Conservation (phyloP, 352 stramenopile species). For the Sclerospora graminicola region DNA sequence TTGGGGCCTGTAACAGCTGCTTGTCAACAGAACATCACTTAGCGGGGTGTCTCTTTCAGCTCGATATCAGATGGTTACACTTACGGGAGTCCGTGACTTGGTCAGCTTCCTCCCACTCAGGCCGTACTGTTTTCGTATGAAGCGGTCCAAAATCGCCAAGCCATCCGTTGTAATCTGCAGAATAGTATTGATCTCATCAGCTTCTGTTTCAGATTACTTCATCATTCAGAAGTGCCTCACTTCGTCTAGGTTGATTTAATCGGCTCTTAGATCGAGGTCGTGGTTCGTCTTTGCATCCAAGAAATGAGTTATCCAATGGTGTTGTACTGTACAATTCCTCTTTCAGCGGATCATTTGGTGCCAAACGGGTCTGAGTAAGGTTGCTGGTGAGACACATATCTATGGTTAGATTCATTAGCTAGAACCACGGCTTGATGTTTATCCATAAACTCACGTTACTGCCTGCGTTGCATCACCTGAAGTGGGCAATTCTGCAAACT, state of each 20-base stretch:
- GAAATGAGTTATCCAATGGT: constrained; percentile 34
- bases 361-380: not conserved
- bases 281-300: constrained; percentile 30
- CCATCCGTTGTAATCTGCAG: constrained; percentile 58
- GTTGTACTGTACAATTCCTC: constrained; percentile 55
- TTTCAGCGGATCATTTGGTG: constrained; percentile 29
- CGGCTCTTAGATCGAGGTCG: constrained; percentile 1
- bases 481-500: constrained; percentile 14
- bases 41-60: no score
- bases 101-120: constrained; percentile 28
- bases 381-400: not conserved
- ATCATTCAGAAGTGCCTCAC: constrained; percentile 3
- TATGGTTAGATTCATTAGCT: not conserved
- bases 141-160: constrained; percentile 60
- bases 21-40: not conserved
- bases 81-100: constrained; percentile 6
- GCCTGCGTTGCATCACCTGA: not conserved
- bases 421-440: not conserved
- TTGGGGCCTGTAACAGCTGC: constrained; percentile 9
- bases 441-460: constrained; percentile 4
- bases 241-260: constrained; percentile 18
- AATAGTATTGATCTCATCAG: no score
- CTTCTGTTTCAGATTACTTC: not conserved
- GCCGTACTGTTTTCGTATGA: constrained; percentile 62
- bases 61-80: not conserved